phyloP scores from a whole-genome alignment of 1,139 yeast species.

The Torulaspora pretoriensis region DNA sequence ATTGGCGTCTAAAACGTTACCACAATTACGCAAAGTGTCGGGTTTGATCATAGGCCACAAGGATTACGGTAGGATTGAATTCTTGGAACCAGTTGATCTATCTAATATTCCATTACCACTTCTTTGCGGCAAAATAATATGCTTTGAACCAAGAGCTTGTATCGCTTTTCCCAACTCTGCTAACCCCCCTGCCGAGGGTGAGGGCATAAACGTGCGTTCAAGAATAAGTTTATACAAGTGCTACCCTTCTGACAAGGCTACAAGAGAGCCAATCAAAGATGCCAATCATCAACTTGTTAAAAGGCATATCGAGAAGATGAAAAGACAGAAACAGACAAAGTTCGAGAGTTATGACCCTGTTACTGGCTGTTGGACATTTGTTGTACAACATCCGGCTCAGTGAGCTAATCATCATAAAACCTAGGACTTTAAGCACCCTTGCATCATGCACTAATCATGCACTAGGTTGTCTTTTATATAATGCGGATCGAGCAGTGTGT shows the following conservation, averaged over 20 bases:
- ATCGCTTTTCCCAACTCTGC: conserved; percentile 69
- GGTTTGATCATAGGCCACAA: conserved; percentile 75
- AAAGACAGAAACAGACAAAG: conserved; percentile 53
- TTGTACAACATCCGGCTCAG: conserved; percentile 16
- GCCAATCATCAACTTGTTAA: conserved; percentile 68
- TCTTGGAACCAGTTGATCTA: conserved; percentile 77
- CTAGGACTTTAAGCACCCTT: background rate
- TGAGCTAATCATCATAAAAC: background rate
- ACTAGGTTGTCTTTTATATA: background rate
- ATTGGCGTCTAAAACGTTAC: conserved; percentile 53
- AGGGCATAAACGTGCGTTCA: conserved; percentile 78
- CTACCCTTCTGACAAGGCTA: conserved; percentile 70
- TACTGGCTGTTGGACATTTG: conserved; percentile 47
- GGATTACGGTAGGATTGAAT: conserved; percentile 73
- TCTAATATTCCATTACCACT: conserved; percentile 58
- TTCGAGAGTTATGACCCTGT: conserved; percentile 75
- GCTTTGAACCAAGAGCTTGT: conserved; percentile 59
- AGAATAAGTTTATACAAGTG: conserved; percentile 71
- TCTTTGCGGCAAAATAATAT: conserved; percentile 61
- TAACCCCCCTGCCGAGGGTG: conserved; percentile 65
- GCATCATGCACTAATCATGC: background rate
- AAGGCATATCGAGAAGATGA: conserved; percentile 65
- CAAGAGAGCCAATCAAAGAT: conserved; percentile 71
- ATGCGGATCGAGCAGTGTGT: background rate
- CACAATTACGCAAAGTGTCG: conserved; percentile 60